Evolutionary conservation across 345 rosid species (phyloP).

Genomic region (Camelina laxa): DNA sequence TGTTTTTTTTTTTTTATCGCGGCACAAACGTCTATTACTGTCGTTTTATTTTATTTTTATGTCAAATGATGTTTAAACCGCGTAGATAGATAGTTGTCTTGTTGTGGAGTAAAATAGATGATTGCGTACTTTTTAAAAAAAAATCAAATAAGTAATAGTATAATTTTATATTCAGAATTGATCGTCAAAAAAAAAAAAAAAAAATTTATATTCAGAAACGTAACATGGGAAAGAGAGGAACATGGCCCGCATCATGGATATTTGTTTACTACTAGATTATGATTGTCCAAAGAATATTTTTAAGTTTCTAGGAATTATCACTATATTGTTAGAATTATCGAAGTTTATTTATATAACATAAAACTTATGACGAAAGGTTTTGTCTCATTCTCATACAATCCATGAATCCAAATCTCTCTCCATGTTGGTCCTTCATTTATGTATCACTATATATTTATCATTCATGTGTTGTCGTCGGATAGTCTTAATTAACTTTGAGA

Average conservation of each 20-base stretch:
- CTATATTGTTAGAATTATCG: slow-evolving; percentile 15
- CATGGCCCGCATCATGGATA: slow-evolving; percentile 46
- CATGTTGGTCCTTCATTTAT: slow-evolving; percentile 35
- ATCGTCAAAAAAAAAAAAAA: no score
- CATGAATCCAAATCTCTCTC: slow-evolving; percentile 29
- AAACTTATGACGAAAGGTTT: slow-evolving; percentile 33
- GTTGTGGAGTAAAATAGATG: no score
- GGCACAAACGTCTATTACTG: no score
- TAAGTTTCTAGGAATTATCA: background rate
- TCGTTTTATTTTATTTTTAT: no score
- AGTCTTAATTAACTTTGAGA: background rate
- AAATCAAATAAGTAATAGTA: no score
- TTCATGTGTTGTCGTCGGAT: slow-evolving; percentile 40
- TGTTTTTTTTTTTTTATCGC: no score
- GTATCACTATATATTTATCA: slow-evolving; percentile 27
- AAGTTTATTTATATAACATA: slow-evolving; percentile 4
- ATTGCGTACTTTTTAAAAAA: no score
- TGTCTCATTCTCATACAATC: slow-evolving; percentile 35
- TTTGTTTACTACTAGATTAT: slow-evolving; percentile 37
- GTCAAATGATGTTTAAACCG: no score
- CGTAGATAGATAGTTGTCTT: no score
- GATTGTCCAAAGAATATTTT: background rate
- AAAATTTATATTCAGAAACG: background rate
- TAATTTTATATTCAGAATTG: background rate
- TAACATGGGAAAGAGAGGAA: slow-evolving; percentile 43